Evolutionary conservation across 768 basidiomycete species (phyloP), one percentile per base, ranked within the genome.

Genomic region (Pisolithus tinctorius): DNA sequence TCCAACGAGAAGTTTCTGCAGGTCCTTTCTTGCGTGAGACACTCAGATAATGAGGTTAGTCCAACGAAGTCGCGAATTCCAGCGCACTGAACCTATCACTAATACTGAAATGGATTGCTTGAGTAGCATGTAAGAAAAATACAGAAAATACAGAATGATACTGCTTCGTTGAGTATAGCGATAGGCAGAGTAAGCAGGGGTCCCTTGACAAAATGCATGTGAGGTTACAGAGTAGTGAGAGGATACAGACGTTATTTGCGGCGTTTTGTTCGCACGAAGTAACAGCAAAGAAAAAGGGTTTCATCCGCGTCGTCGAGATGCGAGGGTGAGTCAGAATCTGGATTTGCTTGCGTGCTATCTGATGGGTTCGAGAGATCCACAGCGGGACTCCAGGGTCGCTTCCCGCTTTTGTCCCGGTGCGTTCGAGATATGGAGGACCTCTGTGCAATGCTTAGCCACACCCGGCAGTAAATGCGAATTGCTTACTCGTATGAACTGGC

Each of bases 231-330:
- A 10, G 14, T 6, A 45, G 43, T 14, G 4, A 11, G 16, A 29
- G 43, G 20, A 14, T 17, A 17, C 40, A 25, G 26, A 23, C 23
- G 25, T 45, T 47, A 50, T 47, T 60, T 51, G 46, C 40, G 52
- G 29, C 52, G 55, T 26, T 31, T 55, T 27, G 55, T 56, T 54
- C 63, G 54, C 39, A 56, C 51, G n/a, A 62, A 62, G 52, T 64
- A 64, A 41, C 63, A 64, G 13, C 63, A 63, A 23, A 63, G 46
- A 42, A 63, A 56, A 34, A 62, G 48, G 0, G 60, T 44, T 27
- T 64, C 62, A 1, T 56, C 53, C 10, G 38, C 52, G 13, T 64
- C 58, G 4, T 63, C 57, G 26, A 43, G 44, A 9, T n/a, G n/a
- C 2, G 47, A 45, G 10, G 20, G 9, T 2, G 5, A 40, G 6